These are phyloP conservation scores for Santalum album DNA, from an alignment of 164 flowering plant genomes.

Conservation along the genomic window DNA sequence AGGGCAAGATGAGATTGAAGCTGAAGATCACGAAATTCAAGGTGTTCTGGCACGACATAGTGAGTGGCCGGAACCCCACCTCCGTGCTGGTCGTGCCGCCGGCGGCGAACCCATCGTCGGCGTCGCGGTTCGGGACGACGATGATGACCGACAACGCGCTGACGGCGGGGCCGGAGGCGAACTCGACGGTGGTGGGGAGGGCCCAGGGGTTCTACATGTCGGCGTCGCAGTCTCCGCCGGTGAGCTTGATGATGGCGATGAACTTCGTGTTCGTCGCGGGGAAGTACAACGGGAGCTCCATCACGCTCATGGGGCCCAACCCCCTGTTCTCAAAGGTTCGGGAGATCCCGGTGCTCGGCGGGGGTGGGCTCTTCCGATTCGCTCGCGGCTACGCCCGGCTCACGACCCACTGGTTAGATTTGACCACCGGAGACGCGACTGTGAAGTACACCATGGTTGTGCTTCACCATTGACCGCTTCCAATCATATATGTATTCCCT, in stretches of 20 bases:
- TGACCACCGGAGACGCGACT: neutral
- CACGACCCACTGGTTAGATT: neutral
- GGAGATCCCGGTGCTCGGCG: conserved; percentile 55
- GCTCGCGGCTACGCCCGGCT: conserved; percentile 6
- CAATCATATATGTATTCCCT: too few relatives aligned
- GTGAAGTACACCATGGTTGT: neutral
- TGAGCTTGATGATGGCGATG: conserved; percentile 42
- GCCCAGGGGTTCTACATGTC: conserved; percentile 48
- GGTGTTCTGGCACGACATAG: conserved; percentile 41
- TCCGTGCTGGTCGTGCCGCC: conserved; percentile 19
- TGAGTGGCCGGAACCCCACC: conserved; percentile 22
- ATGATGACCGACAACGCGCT: conserved; percentile 43
- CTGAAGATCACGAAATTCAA: conserved; percentile 25
- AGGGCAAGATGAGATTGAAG: too few relatives aligned
- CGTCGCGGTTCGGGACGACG: conserved; percentile 22
- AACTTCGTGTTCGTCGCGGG: conserved; percentile 42
- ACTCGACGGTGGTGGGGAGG: conserved; percentile 36
- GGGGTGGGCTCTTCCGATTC: conserved; percentile 39
- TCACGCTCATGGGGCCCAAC: conserved; percentile 41
- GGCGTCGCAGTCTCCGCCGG: conserved; percentile 24
- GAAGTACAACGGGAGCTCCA: conserved; percentile 46
- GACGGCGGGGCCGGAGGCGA: conserved; percentile 30
- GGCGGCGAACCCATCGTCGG: conserved; percentile 7
- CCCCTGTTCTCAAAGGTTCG: conserved; percentile 24
- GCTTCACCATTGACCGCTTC: neutral